phyloP scores from a whole-genome alignment of 2,329 filamentous ascomycete genomes.

The Pseudogymnoascus verrucosus region DNA sequence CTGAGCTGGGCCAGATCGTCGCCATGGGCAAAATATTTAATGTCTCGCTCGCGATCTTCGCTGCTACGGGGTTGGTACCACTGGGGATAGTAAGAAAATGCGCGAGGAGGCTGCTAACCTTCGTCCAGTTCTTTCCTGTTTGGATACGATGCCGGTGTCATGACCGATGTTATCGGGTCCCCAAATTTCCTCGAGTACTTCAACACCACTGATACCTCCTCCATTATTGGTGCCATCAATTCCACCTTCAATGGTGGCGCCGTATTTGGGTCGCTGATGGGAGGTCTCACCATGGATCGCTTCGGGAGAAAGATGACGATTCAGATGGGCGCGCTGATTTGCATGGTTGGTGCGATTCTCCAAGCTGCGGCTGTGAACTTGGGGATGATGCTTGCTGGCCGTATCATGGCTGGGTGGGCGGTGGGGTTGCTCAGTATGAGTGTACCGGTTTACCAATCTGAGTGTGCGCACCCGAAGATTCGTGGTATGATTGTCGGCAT shows the following conservation, averaged over 20 bases:
- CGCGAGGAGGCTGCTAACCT: neutral
- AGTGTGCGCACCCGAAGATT: constrained; percentile 53
- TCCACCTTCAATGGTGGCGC: constrained; percentile 56
- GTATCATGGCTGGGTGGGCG: constrained; percentile 42
- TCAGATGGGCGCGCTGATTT: constrained; percentile 45
- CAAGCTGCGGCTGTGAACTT: constrained; percentile 48
- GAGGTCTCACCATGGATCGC: constrained; percentile 46
- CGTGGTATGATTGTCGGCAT: constrained; percentile 51
- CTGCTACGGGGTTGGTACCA: constrained; percentile 29
- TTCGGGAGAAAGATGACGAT: constrained; percentile 53
- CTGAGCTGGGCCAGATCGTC: constrained; percentile 3
- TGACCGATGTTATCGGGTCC: constrained; percentile 26
- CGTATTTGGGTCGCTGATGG: constrained; percentile 33
- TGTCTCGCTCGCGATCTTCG: constrained; percentile 34
- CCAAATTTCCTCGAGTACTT: constrained; percentile 23
- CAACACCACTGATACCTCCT: constrained; percentile 27
- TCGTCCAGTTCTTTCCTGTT: constrained; percentile 32
- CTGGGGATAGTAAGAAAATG: neutral
- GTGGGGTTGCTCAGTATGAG: constrained; percentile 55
- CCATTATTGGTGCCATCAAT: constrained; percentile 47
- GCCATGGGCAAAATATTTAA: constrained; percentile 36
- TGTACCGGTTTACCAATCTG: constrained; percentile 54
- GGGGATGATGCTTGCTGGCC: constrained; percentile 47
- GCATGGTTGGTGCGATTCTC: constrained; percentile 49
- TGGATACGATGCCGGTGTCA: constrained; percentile 29